Evolutionary conservation across 2,329 filamentous ascomycete species (phyloP).

Genomic region (Ciborinia camelliae): DNA sequence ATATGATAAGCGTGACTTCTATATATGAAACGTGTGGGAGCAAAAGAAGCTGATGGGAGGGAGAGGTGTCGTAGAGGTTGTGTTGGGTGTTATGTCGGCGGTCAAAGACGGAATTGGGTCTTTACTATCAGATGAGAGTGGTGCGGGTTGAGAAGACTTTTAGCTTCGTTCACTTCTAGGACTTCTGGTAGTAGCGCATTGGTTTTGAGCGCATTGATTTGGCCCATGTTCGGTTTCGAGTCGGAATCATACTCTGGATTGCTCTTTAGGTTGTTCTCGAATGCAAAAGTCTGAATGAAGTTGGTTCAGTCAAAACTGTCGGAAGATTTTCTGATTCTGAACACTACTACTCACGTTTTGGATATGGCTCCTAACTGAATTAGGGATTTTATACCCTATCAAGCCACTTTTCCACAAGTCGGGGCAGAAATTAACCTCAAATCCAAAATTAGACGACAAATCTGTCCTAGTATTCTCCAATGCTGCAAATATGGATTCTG

Average conservation of each 20-base stretch:
- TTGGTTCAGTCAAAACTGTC: fast-evolving
- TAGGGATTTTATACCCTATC: neutral
- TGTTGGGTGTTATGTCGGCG: neutral
- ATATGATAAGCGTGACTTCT: neutral
- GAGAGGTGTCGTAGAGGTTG: neutral
- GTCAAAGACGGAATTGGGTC: neutral
- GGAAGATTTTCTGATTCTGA: neutral
- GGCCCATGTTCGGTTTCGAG: neutral
- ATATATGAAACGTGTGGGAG: neutral
- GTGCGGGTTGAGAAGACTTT: neutral
- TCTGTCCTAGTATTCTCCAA: no score
- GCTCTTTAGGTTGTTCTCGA: neutral
- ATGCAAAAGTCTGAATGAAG: no score
- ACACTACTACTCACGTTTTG: neutral
- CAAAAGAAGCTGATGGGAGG: neutral
- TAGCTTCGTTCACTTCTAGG: neutral
- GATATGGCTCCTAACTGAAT: neutral
- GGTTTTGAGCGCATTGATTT: neutral
- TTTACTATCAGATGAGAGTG: neutral
- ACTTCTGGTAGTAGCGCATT: no score
- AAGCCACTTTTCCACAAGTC: no score
- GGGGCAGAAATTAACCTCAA: no score
- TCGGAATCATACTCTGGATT: neutral
- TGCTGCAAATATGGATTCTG: no score
- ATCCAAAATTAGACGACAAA: no score